These are phyloP conservation scores for Stenocarpella maydis DNA, from an alignment of 2,329 filamentous ascomycete genomes.

Conservation along the genomic window DNA sequence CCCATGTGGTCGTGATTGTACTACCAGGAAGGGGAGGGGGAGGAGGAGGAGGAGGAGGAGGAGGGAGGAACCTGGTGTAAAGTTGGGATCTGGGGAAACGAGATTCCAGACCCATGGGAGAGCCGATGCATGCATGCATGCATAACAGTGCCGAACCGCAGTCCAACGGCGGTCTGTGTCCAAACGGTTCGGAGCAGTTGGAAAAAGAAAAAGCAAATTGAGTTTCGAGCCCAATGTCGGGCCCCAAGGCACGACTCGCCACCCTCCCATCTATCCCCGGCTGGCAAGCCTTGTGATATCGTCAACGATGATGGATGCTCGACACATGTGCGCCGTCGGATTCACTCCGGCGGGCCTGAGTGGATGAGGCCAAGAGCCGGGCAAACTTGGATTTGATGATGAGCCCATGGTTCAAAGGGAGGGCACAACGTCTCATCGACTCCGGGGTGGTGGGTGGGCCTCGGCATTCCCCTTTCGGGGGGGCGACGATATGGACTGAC, in stretches of 20 bases:
- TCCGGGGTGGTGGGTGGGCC: conserved; percentile 18
- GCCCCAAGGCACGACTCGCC: not conserved
- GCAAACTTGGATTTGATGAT: not conserved
- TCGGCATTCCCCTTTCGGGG: conserved; percentile 23
- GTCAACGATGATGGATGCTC: not conserved
- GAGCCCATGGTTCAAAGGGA: conserved; percentile 19
- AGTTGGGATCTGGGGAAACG: conserved; percentile 1
- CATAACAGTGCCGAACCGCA: not conserved
- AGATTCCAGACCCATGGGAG: not conserved
- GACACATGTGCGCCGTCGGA: not conserved
- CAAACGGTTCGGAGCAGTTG: not conserved
- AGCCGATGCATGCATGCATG: not conserved
- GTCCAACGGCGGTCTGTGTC: too few species aligned
- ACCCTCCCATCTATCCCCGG: not conserved
- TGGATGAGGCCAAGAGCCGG: not conserved
- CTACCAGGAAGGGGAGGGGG: not conserved
- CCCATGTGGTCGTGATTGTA: not conserved
- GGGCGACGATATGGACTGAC: not conserved
- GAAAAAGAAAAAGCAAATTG: conserved; percentile 11
- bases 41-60: not conserved
- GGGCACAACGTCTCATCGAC: conserved; percentile 26
- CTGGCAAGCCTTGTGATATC: conserved; percentile 8
- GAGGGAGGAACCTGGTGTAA: too few species aligned
- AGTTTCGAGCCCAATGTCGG: conserved; percentile 13
- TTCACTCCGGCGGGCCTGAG: not conserved